phyloP scores from a whole-genome alignment of 1,139 yeast species.

The Yamadazyma jaroonii region DNA sequence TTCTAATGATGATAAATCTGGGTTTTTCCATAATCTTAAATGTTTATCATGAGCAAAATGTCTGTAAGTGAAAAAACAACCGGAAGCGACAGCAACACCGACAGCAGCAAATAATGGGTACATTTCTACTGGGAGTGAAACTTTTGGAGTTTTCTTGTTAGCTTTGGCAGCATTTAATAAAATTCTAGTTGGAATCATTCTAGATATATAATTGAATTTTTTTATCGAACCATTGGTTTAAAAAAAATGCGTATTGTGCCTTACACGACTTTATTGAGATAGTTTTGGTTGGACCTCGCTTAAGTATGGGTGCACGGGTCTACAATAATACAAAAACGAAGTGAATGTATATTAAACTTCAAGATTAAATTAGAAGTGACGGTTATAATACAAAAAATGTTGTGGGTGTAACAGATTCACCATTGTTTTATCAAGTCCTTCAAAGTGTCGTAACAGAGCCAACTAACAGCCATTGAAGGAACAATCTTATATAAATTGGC shows the following conservation, averaged over 20 bases:
- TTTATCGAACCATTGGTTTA: constrained; percentile 8
- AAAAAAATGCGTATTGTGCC: neutral
- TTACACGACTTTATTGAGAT: neutral
- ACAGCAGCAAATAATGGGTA: constrained; percentile 64
- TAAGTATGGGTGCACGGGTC: constrained; percentile 2
- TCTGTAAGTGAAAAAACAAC: constrained; percentile 67
- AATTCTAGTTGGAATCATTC: constrained; percentile 56
- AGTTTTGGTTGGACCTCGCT: constrained; percentile 6
- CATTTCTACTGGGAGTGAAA: constrained; percentile 65
- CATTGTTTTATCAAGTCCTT: constrained; percentile 38
- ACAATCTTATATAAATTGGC: constrained; percentile 90
- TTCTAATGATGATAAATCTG: constrained; percentile 55
- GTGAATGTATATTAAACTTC: neutral
- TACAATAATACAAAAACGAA: neutral
- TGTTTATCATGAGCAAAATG: constrained; percentile 65
- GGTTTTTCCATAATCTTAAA: constrained; percentile 70
- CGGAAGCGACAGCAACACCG: constrained; percentile 67
- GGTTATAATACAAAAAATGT: neutral
- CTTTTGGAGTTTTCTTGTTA: constrained; percentile 22
- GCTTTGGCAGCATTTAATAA: constrained; percentile 48
- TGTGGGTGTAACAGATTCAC: constrained; percentile 16
- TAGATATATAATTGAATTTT: neutral
- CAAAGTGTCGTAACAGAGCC: constrained; percentile 79
- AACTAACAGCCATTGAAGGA: constrained; percentile 94
- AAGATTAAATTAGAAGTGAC: too few relatives aligned